phyloP scores from a whole-genome alignment of 2,329 filamentous ascomycete genomes.

The Coniella vitis region DNA sequence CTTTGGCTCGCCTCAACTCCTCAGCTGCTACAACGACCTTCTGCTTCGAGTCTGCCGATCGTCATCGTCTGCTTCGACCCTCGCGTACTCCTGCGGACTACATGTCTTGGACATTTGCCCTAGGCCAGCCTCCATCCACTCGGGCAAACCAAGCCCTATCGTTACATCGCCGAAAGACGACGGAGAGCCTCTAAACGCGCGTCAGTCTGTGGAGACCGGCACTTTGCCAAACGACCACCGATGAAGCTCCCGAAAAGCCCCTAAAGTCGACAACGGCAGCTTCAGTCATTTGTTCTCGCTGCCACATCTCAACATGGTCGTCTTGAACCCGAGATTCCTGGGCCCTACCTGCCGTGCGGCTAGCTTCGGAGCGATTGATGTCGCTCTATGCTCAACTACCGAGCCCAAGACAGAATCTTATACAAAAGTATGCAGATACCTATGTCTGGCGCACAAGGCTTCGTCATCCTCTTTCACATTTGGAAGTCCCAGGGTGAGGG shows the following conservation, averaged over 20 bases:
- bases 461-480: background rate
- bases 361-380: background rate
- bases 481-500: background rate
- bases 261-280: background rate
- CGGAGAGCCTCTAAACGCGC: constrained; percentile 11
- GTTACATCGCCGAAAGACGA: constrained; percentile 1
- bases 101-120: background rate
- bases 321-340: background rate
- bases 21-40: constrained; percentile 12
- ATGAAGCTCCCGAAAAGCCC: background rate
- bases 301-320: background rate
- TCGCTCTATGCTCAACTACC: background rate
- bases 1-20: constrained; percentile 12
- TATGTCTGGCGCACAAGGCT: background rate
- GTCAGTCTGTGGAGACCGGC: constrained; percentile 12
- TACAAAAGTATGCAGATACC: too few relatives aligned
- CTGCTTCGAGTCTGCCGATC: background rate
- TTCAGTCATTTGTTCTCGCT: background rate
- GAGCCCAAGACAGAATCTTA: background rate
- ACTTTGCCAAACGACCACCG: constrained; percentile 10
- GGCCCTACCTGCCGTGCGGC: background rate
- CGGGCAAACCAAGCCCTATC: background rate
- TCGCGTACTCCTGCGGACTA: background rate
- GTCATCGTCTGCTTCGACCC: background rate
- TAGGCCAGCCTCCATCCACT: background rate